Conservation (phyloP, 2,329 filamentous ascomycete genomes). For the Monilinia fructigena region DNA sequence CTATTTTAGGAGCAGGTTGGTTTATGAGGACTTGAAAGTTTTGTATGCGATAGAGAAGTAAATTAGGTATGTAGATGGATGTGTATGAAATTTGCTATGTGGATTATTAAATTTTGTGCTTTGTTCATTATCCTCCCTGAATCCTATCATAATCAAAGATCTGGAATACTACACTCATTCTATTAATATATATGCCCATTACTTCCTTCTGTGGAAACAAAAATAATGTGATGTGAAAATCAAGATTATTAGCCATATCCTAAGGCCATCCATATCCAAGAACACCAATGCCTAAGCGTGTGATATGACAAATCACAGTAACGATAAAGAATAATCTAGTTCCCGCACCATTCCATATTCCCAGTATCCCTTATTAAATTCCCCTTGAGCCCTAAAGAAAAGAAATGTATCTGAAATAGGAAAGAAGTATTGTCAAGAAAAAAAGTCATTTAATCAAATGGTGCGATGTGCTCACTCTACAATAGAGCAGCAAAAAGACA, state of each 20-base stretch:
- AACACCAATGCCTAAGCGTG: neutral
- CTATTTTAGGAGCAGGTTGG: neutral
- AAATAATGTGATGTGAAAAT: neutral
- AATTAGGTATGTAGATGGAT: neutral
- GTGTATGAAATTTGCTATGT: neutral
- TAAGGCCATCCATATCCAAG: neutral
- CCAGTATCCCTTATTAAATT: neutral
- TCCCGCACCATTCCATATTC: neutral
- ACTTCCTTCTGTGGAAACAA: neutral
- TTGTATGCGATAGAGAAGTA: neutral
- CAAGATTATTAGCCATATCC: neutral
- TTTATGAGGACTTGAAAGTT: neutral
- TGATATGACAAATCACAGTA: neutral
- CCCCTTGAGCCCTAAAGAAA: neutral
- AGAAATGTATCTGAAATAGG: neutral
- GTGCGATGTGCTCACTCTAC: conserved; percentile 14
- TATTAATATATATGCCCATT: neutral
- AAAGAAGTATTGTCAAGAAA: conserved; percentile 13
- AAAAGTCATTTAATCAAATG: neutral
- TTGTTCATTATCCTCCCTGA: neutral
- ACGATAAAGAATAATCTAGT: neutral
- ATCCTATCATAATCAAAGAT: neutral
- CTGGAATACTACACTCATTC: neutral
- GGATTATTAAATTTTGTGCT: conserved; percentile 1
- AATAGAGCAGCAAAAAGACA: conserved; percentile 23